Evolutionary conservation across 2,329 filamentous ascomycete species (phyloP).

Genomic region (Xylariales sp.): DNA sequence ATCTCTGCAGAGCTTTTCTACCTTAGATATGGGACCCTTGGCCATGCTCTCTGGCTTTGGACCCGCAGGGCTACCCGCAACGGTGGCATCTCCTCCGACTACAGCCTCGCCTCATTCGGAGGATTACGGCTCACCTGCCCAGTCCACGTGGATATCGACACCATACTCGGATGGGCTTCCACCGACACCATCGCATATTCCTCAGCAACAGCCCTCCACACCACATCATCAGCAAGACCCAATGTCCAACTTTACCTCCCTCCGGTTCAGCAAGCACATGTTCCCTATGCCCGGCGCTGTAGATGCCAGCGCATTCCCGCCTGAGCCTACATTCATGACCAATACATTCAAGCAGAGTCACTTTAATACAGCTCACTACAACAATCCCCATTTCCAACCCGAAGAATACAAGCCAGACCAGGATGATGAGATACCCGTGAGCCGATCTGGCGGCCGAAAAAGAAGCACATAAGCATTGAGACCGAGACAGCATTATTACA

Average conservation of each 20-base stretch:
- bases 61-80: slow-evolving; percentile 25
- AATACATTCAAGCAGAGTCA: slow-evolving; percentile 63
- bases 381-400: slow-evolving; percentile 58
- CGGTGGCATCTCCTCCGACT: slow-evolving; percentile 29
- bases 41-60: slow-evolving; percentile 43
- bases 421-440: slow-evolving; percentile 27
- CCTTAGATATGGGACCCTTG: slow-evolving; percentile 37
- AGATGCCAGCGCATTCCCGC: slow-evolving; percentile 28
- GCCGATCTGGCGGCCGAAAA: slow-evolving; percentile 18
- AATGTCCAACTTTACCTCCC: slow-evolving; percentile 22
- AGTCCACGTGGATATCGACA: slow-evolving; percentile 31
- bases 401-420: slow-evolving; percentile 43
- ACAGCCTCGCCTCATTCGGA: slow-evolving; percentile 28
- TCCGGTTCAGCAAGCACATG: slow-evolving; percentile 54
- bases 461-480: slow-evolving; percentile 23
- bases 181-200: slow-evolving; percentile 15
- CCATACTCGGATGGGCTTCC: slow-evolving; percentile 25
- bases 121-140: slow-evolving; percentile 28
- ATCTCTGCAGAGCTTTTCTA: slow-evolving; percentile 36
- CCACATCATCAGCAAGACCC: slow-evolving; percentile 19
- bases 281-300: slow-evolving; percentile 30
- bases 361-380: slow-evolving; percentile 63
- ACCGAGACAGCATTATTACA: too few relatives aligned
- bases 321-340: slow-evolving; percentile 47
- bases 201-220: slow-evolving; percentile 27